Conservation (phyloP, 1,284 basidiomycete species). For the Ustilago sp. region DNA sequence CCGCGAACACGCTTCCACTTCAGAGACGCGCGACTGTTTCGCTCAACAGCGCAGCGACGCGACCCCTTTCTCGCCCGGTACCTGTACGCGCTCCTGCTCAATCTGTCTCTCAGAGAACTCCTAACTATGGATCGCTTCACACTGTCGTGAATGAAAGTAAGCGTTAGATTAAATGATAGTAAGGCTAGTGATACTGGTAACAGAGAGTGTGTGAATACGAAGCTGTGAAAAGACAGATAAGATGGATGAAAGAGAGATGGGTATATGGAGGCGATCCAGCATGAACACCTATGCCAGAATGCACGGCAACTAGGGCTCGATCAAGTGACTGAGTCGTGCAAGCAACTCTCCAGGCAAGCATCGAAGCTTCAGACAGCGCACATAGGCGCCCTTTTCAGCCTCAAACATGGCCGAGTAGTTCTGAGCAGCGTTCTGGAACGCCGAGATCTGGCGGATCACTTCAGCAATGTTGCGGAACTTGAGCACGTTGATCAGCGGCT, state of each 20-base stretch:
- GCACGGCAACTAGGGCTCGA: slow-evolving; percentile 27
- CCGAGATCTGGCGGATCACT: slow-evolving; percentile 58
- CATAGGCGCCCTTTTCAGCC: slow-evolving; percentile 59
- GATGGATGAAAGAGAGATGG: not conserved
- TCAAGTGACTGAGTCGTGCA: slow-evolving; percentile 43
- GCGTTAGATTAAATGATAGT: slow-evolving; percentile 3
- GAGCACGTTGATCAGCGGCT: slow-evolving; percentile 63
- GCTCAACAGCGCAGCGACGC: not conserved
- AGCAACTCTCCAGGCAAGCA: slow-evolving; percentile 58
- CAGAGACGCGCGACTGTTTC: not conserved
- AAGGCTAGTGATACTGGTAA: not conserved
- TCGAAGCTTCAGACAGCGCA: slow-evolving; percentile 62
- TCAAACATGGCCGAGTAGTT: slow-evolving; percentile 52
- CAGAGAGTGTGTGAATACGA: not conserved
- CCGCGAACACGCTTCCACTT: slow-evolving; percentile 8
- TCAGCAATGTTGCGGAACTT: slow-evolving; percentile 57
- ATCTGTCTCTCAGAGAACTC: no score
- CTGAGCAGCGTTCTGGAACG: slow-evolving; percentile 57
- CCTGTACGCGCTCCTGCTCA: not conserved
- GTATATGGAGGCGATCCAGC: not conserved
- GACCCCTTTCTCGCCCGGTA: not conserved
- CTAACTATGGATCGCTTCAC: not conserved
- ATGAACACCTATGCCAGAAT: not conserved
- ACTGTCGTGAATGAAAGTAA: not conserved
- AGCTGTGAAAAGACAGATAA: slow-evolving; percentile 9